A percentile compares a stretch with the other conserved stretches of the same genome.
These are phyloP conservation scores for Fusarium oxysporum DNA, from an alignment of 2,329 filamentous ascomycete species.

Conservation along the genomic window DNA sequence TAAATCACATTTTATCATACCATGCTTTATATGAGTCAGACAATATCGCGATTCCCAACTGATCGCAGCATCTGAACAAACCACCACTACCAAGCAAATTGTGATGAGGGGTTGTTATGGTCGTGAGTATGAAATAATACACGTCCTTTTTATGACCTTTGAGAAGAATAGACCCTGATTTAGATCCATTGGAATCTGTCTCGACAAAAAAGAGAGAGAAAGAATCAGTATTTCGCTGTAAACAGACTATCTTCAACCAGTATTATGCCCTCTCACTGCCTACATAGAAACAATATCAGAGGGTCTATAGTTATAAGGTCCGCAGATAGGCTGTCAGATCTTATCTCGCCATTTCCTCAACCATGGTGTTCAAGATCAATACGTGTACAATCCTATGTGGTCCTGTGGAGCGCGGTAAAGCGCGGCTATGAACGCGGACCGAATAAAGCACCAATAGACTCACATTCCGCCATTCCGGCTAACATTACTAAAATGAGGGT, in stretches of 20 bases:
- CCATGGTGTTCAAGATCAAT: neutral
- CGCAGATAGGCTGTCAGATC: rapidly evolving
- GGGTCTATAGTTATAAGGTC: too few relatives aligned
- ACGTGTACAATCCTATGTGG: slow-evolving; percentile 24
- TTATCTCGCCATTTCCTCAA: neutral
- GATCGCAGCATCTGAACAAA: rapidly evolving
- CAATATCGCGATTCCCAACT: neutral
- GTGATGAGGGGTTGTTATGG: rapidly evolving
- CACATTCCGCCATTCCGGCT: slow-evolving; percentile 35
- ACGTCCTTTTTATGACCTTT: rapidly evolving
- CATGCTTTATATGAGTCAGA: neutral
- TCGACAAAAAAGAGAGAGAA: neutral
- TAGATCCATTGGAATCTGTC: too few relatives aligned
- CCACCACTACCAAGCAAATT: rapidly evolving
- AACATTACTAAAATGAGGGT: slow-evolving; percentile 15
- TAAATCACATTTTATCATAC: too few relatives aligned
- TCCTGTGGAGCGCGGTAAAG: slow-evolving; percentile 43
- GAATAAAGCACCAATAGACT: slow-evolving; percentile 21
- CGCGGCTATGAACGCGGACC: slow-evolving; percentile 38
- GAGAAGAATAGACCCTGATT: neutral
- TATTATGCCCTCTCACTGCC: too few relatives aligned
- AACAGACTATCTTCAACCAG: neutral
- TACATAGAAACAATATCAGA: too few relatives aligned
- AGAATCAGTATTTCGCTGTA: neutral
- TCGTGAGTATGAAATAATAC: rapidly evolving